Evolutionary conservation across 2,329 filamentous ascomycete genomes (phyloP), one percentile per base, ranked within the genome.

Genomic region (Aspergillus neoniger): DNA sequence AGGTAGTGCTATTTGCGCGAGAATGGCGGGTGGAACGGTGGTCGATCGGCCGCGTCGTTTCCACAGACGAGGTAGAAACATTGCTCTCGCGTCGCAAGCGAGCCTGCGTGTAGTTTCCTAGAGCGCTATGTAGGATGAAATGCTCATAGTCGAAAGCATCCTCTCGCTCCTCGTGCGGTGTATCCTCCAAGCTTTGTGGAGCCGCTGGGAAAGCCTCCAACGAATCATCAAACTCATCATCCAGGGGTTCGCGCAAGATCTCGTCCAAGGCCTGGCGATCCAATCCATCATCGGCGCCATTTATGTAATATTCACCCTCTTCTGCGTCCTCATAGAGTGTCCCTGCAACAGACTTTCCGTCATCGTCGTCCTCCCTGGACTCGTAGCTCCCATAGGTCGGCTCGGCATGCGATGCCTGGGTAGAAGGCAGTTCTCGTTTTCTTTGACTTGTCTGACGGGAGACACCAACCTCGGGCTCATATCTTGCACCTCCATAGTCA

Each of bases 81-180:
- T 72, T 69, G 60, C 76, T 79, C 15, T 64, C 44, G 7, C 72
- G 71, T 4, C 71, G 70, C 44, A 75, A 62, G 60, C 71, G 70
- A 36, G 63, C 56, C 25, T 69, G 70, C 8, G 76, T 73, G 60
- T 76, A 81, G 58, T 78, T 92, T 5, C 92, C 92, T 84, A 97
- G 88, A 10, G 92, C 92, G 67, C 91, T 96, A 74, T 97, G 92
- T 14, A 97, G 82, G 75, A 96, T 96, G 78, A 97, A 97, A 72
- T 96, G 89, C 74, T 96, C 91, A 64, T 98, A 98, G 74, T 98
- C 94, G 70, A 98, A 98, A 1, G 93, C 93, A 75, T 98, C 94
- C 66, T 93, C 88, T 19, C 94, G 90, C 74, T 97, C 92, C 77
- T 98, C 94, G 70, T 98, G 94, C 0, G 92, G 91, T 5, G 90